Evolutionary conservation across 192 early-diverging fungal species (phyloP).

Genomic region (Rhizophlyctis rosea): DNA sequence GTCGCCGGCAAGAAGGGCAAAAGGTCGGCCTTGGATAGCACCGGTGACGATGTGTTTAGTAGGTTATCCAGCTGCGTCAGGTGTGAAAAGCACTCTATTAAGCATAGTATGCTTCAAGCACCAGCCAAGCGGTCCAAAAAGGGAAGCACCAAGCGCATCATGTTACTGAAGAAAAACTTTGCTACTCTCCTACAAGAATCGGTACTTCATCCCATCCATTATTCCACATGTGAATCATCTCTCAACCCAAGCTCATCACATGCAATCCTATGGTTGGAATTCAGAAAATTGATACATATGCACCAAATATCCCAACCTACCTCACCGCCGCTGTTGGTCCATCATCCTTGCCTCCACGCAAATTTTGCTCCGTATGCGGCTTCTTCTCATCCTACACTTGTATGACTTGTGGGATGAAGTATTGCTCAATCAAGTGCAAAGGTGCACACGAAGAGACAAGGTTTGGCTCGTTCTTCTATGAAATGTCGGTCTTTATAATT

Average conservation of each 20-base stretch:
- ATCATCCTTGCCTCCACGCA: conserved; percentile 19
- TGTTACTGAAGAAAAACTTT: conserved; percentile 21
- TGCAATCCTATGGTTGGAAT: neutral
- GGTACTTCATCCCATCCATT: conserved; percentile 1
- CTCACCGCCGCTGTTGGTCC: conserved; percentile 17
- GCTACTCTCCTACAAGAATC: conserved; percentile 20
- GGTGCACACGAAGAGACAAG: conserved; percentile 28
- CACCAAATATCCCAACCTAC: conserved; percentile 22
- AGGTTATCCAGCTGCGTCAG: neutral
- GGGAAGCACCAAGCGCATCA: neutral
- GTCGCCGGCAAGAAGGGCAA: neutral
- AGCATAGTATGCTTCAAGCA: neutral
- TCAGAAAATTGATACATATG: conserved; percentile 8
- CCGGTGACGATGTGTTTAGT: neutral
- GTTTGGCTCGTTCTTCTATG: neutral
- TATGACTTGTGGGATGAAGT: conserved; percentile 26
- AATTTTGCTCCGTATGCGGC: conserved; percentile 34
- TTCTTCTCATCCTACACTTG: conserved; percentile 30
- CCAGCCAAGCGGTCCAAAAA: conserved; percentile 1
- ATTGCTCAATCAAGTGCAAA: conserved; percentile 25
- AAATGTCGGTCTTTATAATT: neutral
- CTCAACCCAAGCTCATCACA: neutral
- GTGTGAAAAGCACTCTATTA: neutral
- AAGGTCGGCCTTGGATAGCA: neutral
- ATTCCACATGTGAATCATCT: neutral